These are phyloP conservation scores for Hordeum pubiflorum DNA, from an alignment of 202 grass and related monocot genomes.

Conservation along the genomic window DNA sequence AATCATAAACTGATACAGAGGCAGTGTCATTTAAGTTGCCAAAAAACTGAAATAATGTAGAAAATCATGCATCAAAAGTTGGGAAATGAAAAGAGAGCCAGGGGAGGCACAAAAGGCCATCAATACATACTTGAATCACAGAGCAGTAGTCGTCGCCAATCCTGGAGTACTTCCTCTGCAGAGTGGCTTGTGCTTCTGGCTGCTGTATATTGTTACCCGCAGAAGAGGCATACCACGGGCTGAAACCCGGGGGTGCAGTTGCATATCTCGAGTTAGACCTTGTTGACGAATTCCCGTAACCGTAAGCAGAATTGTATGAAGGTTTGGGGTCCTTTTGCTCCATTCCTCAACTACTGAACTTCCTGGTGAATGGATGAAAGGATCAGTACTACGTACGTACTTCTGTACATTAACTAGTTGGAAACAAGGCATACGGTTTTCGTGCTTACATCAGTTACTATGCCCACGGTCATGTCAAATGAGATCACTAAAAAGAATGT, in stretches of 20 bases:
- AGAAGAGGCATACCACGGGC: constrained; percentile 35
- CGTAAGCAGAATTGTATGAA: constrained; percentile 19
- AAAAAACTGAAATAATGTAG: neutral
- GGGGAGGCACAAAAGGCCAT: neutral
- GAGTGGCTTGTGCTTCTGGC: constrained; percentile 36
- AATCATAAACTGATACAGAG: neutral
- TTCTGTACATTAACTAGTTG: neutral
- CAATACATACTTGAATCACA: constrained; percentile 48
- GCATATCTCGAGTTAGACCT: constrained; percentile 36
- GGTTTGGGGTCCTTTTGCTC: constrained; percentile 60
- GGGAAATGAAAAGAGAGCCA: neutral
- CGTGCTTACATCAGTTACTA: neutral
- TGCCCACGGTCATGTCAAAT: no score
- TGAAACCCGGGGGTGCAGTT: constrained; percentile 24
- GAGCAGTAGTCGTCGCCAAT: constrained; percentile 76
- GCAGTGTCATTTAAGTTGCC: neutral
- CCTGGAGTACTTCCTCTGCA: constrained; percentile 60
- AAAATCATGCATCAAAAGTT: neutral
- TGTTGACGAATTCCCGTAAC: constrained; percentile 30
- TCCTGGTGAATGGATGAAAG: constrained; percentile 7
- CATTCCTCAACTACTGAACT: constrained; percentile 30
- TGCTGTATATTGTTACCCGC: constrained; percentile 40
- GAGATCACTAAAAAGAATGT: no score
- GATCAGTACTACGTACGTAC: no score
- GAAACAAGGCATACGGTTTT: neutral